These are phyloP conservation scores for Cystofilobasidium ferigula DNA, from an alignment of 768 basidiomycete genomes.

Conservation along the genomic window DNA sequence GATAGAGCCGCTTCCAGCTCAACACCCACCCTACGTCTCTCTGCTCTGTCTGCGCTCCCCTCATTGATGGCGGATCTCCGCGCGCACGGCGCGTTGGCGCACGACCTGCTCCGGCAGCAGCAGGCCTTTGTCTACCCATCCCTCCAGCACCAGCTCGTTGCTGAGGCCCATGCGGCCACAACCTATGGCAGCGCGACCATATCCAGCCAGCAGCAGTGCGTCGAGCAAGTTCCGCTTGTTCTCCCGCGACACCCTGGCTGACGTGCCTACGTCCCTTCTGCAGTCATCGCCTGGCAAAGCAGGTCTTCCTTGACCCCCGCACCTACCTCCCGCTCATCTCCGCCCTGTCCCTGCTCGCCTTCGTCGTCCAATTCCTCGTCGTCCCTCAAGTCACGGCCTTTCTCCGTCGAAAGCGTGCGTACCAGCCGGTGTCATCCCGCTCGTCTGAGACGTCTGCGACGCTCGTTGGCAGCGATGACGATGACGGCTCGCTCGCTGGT, in stretches of 20 bases:
- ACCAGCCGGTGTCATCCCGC: constrained; percentile 10
- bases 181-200: too few species aligned
- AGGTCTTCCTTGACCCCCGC: constrained; percentile 7
- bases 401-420: background rate
- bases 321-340: constrained; percentile 10
- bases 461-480: constrained; percentile 2
- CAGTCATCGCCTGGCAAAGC: background rate
- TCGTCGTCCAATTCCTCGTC: constrained; percentile 18
- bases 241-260: background rate
- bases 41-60: background rate
- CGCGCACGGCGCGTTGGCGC: background rate
- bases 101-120: background rate
- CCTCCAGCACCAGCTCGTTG: background rate
- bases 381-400: background rate
- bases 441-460: constrained; percentile 18
- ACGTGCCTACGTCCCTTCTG: background rate
- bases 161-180: too few species aligned
- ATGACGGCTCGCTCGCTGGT: constrained; percentile 14
- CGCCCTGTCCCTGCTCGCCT: constrained; percentile 1
- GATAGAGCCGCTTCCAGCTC: too few species aligned
- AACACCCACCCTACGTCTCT: background rate
- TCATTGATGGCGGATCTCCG: background rate
- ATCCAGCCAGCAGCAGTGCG: background rate
- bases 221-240: background rate
- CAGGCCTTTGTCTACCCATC: background rate